These are phyloP conservation scores for Cymbopogon citratus DNA, from an alignment of 176 grass and related monocot species.

Conservation along the genomic window DNA sequence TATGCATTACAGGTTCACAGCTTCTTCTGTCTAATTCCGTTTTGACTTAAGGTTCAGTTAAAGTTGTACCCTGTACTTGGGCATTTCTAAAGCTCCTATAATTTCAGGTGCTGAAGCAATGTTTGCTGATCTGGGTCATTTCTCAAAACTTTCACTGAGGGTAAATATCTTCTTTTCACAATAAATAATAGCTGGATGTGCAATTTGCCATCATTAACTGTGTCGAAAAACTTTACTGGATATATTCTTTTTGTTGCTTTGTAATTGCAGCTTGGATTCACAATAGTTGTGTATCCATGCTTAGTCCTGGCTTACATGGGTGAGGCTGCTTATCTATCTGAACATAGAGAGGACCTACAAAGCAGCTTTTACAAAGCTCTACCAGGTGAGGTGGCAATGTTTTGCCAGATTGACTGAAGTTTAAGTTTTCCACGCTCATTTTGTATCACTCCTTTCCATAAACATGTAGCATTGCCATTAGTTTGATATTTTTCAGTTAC, in stretches of 20 bases:
- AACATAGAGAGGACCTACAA: conserved; percentile 75
- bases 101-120: conserved; percentile 85
- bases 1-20: conserved; percentile 82
- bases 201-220: not conserved
- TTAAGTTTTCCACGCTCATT: not conserved
- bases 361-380: conserved; percentile 95
- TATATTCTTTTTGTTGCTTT: conserved; percentile 22
- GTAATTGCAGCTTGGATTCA: conserved; percentile 64
- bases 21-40: not conserved
- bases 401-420: not conserved
- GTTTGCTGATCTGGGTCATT: conserved; percentile 96
- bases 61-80: conserved; percentile 32
- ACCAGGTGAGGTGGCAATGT: conserved; percentile 46
- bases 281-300: conserved; percentile 77
- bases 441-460: not conserved
- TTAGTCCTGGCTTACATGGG: conserved; percentile 93
- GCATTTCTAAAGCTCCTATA: conserved; percentile 33
- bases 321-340: conserved; percentile 82
- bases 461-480: not conserved
- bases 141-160: conserved; percentile 78
- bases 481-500: not conserved
- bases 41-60: not conserved
- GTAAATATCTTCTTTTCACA: conserved; percentile 2
- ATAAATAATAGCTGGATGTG: not conserved
- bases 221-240: not conserved